Conservation (phyloP, 164 flowering plant species). For the Malania oleifera region DNA sequence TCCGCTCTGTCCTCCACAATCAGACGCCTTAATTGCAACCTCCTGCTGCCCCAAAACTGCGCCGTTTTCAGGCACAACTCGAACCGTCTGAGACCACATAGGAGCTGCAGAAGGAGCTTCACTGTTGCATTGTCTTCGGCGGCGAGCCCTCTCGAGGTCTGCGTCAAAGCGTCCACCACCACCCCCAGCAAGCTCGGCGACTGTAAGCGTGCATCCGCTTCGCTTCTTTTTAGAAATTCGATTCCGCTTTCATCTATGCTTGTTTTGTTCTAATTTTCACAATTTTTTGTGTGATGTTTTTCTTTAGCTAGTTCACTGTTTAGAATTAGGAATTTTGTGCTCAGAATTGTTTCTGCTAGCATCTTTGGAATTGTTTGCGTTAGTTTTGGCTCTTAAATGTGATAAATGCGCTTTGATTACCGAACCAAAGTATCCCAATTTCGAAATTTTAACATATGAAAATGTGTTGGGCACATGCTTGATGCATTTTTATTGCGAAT, state of each 20-base stretch:
- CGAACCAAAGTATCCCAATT: too few species aligned
- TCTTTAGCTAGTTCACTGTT: not conserved
- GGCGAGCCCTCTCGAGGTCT: constrained; percentile 59
- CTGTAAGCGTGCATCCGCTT: constrained; percentile 35
- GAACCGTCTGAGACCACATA: not conserved
- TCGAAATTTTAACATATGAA: too few species aligned
- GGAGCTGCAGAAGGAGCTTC: constrained; percentile 10
- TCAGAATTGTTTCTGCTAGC: too few species aligned
- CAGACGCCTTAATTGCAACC: constrained; percentile 17
- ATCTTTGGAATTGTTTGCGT: too few species aligned
- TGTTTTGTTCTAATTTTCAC: not conserved
- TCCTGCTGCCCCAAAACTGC: not conserved
- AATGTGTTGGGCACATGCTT: too few species aligned
- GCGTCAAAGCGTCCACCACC: constrained; percentile 76
- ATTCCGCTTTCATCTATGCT: not conserved
- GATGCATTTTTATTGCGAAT: too few species aligned
- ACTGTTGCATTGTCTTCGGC: constrained; percentile 30
- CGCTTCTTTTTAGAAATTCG: not conserved
- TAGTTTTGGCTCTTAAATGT: too few species aligned
- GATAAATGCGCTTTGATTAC: too few species aligned
- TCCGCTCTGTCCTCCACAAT: constrained; percentile 23
- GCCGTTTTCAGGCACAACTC: not conserved
- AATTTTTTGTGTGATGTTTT: not conserved
- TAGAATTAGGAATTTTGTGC: not conserved
- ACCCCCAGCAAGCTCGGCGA: constrained; percentile 75